phyloP scores from a whole-genome alignment of 257 asterid genomes.

The Ocimum tenuiflorum region DNA sequence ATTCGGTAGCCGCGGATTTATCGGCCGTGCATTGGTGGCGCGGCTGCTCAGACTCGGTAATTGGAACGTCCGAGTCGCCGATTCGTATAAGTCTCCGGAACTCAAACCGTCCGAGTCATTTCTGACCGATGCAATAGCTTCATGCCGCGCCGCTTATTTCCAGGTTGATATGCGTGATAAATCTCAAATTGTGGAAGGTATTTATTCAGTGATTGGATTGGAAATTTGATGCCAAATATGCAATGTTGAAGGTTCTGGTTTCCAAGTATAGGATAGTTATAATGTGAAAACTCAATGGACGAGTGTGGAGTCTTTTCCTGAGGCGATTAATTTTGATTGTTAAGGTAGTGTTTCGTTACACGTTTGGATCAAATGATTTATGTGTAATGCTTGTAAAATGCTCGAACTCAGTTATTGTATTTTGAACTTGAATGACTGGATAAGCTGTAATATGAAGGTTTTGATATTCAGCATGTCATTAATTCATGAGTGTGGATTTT shows the following conservation, averaged over 20 bases:
- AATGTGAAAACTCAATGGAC: background rate
- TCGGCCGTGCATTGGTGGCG: constrained; percentile 69
- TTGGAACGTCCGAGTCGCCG: constrained; percentile 82
- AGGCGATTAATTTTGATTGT: background rate
- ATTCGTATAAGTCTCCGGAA: constrained; percentile 38
- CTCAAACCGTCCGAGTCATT: constrained; percentile 46
- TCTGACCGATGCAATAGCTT: constrained; percentile 52
- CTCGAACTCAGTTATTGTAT: background rate
- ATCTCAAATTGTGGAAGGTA: constrained; percentile 54
- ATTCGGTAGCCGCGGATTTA: constrained; percentile 76
- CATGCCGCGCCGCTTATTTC: constrained; percentile 60
- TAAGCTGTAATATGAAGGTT: background rate
- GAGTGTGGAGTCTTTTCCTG: background rate
- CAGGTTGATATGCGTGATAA: constrained; percentile 59
- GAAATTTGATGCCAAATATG: too few relatives aligned
- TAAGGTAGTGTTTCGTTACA: background rate
- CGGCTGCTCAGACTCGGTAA: constrained; percentile 60
- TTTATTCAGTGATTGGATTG: background rate
- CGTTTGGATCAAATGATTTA: background rate
- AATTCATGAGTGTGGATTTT: background rate
- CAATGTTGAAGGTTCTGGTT: background rate
- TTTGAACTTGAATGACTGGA: background rate
- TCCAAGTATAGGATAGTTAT: background rate
- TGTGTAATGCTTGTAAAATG: background rate
- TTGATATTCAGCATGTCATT: too few relatives aligned